Evolutionary conservation across 768 basidiomycete species (phyloP).

Genomic region (Phlebiopsis flavidoalba): DNA sequence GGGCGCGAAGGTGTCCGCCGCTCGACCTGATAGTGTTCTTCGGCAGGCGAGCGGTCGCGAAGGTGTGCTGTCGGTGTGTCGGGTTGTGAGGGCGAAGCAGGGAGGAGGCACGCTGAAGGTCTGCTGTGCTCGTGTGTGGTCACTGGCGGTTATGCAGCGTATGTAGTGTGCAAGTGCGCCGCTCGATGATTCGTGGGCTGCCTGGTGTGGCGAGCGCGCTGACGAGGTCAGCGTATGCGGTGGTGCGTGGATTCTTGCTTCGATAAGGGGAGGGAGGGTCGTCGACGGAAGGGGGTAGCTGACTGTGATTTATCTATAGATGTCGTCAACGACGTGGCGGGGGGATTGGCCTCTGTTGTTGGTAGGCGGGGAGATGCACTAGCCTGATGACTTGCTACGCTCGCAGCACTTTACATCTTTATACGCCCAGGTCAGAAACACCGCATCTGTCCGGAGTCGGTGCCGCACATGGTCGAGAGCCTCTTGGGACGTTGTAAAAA

Average conservation of each 20-base stretch:
- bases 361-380: neutral
- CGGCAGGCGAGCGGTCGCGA: constrained; percentile 9
- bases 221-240: constrained; percentile 9
- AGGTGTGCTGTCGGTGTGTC: constrained; percentile 12
- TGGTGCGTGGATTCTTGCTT: constrained; percentile 1
- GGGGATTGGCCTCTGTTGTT: neutral
- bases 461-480: neutral
- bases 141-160: neutral
- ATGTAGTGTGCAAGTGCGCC: constrained; percentile 1
- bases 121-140: constrained; percentile 11
- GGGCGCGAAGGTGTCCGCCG: constrained; percentile 17
- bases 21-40: constrained; percentile 18
- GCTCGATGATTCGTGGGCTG: neutral
- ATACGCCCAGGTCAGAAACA: neutral
- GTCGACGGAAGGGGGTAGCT: neutral
- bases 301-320: neutral
- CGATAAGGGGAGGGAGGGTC: neutral
- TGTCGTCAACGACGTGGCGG: neutral
- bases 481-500: neutral
- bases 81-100: constrained; percentile 13
- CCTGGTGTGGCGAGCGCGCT: neutral
- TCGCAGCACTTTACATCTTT: neutral
- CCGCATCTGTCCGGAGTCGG: constrained; percentile 7
- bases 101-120: constrained; percentile 6
- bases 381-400: neutral